Evolutionary conservation across 345 rosid species (phyloP).

Genomic region (Syzygium grande): DNA sequence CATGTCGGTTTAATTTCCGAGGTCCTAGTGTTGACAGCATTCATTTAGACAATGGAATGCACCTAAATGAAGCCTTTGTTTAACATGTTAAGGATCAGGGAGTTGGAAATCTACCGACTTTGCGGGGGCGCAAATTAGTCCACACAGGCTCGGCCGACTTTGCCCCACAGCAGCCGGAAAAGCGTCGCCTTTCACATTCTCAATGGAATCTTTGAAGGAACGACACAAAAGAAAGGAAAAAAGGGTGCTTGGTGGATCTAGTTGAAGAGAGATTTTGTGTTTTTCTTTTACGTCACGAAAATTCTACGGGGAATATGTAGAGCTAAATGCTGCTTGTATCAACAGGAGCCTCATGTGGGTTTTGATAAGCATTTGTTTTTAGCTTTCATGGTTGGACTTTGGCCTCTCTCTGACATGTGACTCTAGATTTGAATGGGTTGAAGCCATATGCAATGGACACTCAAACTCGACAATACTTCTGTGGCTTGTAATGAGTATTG

Average conservation of each 20-base stretch:
- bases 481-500: not conserved
- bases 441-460: not conserved
- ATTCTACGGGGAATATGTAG: not conserved
- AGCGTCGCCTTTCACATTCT: not conserved
- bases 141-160: not conserved
- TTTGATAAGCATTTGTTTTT: not conserved
- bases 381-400: not conserved
- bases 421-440: not conserved
- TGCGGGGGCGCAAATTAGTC: not conserved
- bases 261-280: not conserved
- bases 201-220: not conserved
- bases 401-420: not conserved
- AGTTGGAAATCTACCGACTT: not conserved
- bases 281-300: not conserved
- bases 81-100: not conserved
- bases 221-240: not conserved
- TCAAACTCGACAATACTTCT: not conserved
- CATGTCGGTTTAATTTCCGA: not conserved
- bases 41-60: not conserved
- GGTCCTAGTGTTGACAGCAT: not conserved
- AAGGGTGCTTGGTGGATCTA: not conserved
- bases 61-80: not conserved
- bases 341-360: not conserved
- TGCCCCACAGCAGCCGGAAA: not conserved
- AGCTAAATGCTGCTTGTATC: not conserved